A percentile compares a stretch with the other conserved stretches of the same genome.
phyloP scores from a whole-genome alignment of 495 filamentous ascomycete species.

The Xylaria nigripes region DNA sequence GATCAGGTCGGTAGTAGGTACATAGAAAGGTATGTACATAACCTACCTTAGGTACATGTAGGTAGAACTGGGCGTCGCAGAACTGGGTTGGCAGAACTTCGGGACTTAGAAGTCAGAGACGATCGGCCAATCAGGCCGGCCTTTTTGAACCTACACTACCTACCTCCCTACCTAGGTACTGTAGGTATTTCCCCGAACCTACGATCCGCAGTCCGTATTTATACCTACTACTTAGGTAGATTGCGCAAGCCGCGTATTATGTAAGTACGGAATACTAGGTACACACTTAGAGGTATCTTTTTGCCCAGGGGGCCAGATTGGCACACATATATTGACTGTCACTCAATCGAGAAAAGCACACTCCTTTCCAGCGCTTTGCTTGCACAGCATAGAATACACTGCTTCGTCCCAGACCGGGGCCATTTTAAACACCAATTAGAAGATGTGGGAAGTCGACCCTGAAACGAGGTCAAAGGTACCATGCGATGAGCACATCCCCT shows the following conservation, averaged over 20 bases:
- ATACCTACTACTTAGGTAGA: too few species aligned
- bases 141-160: background rate
- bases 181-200: too few species aligned
- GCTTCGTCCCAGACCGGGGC: background rate
- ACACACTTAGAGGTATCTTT: background rate
- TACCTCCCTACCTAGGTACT: too few species aligned
- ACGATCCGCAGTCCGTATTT: too few species aligned
- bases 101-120: background rate
- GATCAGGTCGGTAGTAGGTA: too few species aligned
- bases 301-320: background rate
- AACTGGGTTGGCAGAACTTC: slow-evolving; percentile 11
- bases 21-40: too few species aligned
- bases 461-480: slow-evolving; percentile 86
- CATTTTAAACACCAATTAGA: background rate
- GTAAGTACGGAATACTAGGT: too few species aligned
- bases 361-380: background rate
- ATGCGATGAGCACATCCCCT: slow-evolving; percentile 1
- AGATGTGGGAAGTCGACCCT: slow-evolving; percentile 96
- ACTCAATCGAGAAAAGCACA: background rate
- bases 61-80: background rate
- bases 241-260: too few species aligned
- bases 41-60: background rate
- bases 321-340: background rate
- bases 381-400: background rate
- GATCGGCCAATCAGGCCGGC: slow-evolving; percentile 1